Evolutionary conservation across 139 green algal genomes (phyloP).

Genomic region (Desmodesmus armatus): DNA sequence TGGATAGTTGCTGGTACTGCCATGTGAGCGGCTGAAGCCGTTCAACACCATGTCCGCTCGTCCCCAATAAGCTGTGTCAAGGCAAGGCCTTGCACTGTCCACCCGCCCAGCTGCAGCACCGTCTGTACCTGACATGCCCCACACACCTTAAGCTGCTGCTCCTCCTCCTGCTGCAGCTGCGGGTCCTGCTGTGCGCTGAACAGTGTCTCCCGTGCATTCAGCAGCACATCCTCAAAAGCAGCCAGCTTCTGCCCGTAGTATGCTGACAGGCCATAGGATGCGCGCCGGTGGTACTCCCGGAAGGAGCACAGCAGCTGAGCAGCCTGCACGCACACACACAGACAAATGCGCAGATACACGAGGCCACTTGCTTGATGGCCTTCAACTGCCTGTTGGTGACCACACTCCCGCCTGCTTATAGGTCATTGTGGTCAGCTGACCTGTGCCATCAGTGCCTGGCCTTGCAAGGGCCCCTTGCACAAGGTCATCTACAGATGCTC

Average conservation of each 20-base stretch:
- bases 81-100: too few species aligned
- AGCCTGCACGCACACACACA: constrained; percentile 48
- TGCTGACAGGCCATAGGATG: constrained; percentile 55
- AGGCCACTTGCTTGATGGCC: neutral
- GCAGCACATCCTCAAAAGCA: constrained; percentile 66
- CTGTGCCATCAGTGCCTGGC: too few species aligned
- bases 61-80: too few species aligned
- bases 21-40: too few species aligned
- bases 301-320: constrained; percentile 63
- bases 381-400: neutral
- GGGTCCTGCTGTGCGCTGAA: constrained; percentile 50
- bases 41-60: too few species aligned
- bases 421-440: too few species aligned
- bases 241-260: constrained; percentile 69
- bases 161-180: neutral
- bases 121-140: too few species aligned
- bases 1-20: too few species aligned
- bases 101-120: too few species aligned
- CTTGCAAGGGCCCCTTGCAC: too few species aligned
- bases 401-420: too few species aligned
- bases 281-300: constrained; percentile 65
- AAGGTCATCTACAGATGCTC: neutral
- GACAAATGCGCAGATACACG: too few species aligned
- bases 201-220: constrained; percentile 60
- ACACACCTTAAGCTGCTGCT: neutral